phyloP scores from a whole-genome alignment of 495 filamentous ascomycete genomes.

The Penicillium nucicola region DNA sequence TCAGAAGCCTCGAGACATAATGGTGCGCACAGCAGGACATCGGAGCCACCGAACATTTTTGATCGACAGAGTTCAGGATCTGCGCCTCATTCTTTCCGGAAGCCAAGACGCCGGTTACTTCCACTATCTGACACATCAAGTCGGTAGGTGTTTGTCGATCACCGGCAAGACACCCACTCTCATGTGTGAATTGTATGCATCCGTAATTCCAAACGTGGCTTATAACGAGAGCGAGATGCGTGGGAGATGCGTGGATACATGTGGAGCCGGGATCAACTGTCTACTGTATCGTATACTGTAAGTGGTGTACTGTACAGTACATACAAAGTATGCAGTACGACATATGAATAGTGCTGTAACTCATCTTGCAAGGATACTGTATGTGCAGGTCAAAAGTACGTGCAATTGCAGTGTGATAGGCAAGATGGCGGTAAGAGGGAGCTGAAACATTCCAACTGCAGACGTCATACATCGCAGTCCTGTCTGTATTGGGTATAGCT shows the following conservation, averaged over 20 bases:
- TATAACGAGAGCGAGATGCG: neutral
- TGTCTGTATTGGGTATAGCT: neutral
- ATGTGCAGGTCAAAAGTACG: neutral
- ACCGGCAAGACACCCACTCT: neutral
- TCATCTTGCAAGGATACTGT: no score
- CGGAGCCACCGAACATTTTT: neutral
- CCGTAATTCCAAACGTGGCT: neutral
- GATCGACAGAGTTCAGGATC: constrained; percentile 1
- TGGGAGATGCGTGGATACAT: neutral
- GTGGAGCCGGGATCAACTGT: neutral
- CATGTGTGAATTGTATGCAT: neutral
- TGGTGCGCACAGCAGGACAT: neutral
- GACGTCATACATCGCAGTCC: neutral
- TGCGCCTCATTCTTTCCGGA: neutral
- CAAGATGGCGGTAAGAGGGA: neutral
- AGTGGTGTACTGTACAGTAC: no score
- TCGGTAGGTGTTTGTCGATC: neutral
- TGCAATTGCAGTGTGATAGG: neutral
- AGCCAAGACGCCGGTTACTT: neutral
- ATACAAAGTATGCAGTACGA: neutral
- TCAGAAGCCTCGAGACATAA: neutral
- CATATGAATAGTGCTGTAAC: no score
- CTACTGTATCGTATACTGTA: neutral
- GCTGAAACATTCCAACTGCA: neutral
- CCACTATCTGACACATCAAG: neutral